Evolutionary conservation across 2,329 filamentous ascomycete species (phyloP), one percentile per base, ranked within the genome.

Genomic region (Aphanocladium album): DNA sequence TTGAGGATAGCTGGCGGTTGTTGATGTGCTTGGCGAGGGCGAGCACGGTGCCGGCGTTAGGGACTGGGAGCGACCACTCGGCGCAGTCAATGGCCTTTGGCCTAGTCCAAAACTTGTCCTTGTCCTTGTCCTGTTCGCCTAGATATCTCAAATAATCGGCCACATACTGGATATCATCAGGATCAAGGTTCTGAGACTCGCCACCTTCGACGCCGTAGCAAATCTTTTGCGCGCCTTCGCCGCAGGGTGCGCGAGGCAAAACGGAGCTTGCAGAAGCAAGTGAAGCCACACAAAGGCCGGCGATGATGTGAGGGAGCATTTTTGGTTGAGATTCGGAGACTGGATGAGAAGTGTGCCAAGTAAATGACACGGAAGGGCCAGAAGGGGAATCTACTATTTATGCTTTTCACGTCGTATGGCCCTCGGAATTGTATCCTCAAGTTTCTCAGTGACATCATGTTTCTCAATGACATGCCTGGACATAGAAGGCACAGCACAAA

Each of bases 21-120:
- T 57, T 62, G 55, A 67, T 63, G 64, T 71, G 69, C 66, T 71
- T 70, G 54, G 66, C 67, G 14, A 68, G 59, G 2, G 64, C 66
- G 1, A 67, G 51, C 25, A 64, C 66, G 1, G 64, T 64, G 37
- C 64, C 66, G 35, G 46, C 43, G 17, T 37, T n/a, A 25, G 25
- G 27, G 0, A 66, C 46, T 35, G 61, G 63, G 21, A 66, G 51
- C 3, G 58, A 39, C 69, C 69, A 70, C 62, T 70, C 67, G 25
- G 60, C 63, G 56, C 69, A 69, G 60, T 66, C 60, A 35, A 60
- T 37, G 11, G 63, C 63, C 23, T 64, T 54, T 12, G 62, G 61
- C 65, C 67, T 67, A 47, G 54, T 67, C 39, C 53, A 64, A 55
- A 64, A 60, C 27, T 39, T 51, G 62, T 21, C 60, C 8, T 23